phyloP scores from a whole-genome alignment of 176 grass and related monocot genomes.

The Eleusine indica region DNA sequence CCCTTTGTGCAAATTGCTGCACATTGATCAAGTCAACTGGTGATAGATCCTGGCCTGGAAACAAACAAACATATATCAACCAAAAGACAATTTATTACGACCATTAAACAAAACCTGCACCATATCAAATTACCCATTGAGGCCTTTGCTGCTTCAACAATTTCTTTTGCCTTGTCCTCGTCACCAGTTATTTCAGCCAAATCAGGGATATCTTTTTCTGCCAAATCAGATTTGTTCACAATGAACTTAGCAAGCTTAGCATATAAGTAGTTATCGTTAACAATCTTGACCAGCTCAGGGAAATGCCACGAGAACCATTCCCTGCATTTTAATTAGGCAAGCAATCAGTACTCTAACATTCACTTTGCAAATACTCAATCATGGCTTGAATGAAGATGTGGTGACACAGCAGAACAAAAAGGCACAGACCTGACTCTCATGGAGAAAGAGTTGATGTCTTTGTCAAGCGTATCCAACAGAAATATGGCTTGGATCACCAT shows the following conservation, averaged over 20 bases:
- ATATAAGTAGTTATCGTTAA: slow-evolving; percentile 89
- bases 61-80: not conserved
- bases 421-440: slow-evolving; percentile 78
- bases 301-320: slow-evolving; percentile 95
- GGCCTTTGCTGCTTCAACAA: slow-evolving; percentile 92
- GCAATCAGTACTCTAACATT: not conserved
- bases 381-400: not conserved
- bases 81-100: not conserved
- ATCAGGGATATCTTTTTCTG: slow-evolving; percentile 59
- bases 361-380: not conserved
- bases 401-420: not conserved
- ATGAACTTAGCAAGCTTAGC: slow-evolving; percentile 77
- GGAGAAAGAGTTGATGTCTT: slow-evolving; percentile 85
- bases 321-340: slow-evolving; percentile 36
- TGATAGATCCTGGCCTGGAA: slow-evolving; percentile 90
- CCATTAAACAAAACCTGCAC: not conserved
- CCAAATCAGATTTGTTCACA: slow-evolving; percentile 72
- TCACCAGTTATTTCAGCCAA: slow-evolving; percentile 78
- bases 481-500: slow-evolving; percentile 97
- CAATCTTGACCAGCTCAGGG: slow-evolving; percentile 79
- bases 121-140: slow-evolving; percentile 68
- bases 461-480: slow-evolving; percentile 83
- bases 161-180: slow-evolving; percentile 89
- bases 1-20: slow-evolving; percentile 84
- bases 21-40: slow-evolving; percentile 90